These are phyloP conservation scores for Candida gorgasii DNA, from an alignment of 805 yeast genomes.

Conservation along the genomic window DNA sequence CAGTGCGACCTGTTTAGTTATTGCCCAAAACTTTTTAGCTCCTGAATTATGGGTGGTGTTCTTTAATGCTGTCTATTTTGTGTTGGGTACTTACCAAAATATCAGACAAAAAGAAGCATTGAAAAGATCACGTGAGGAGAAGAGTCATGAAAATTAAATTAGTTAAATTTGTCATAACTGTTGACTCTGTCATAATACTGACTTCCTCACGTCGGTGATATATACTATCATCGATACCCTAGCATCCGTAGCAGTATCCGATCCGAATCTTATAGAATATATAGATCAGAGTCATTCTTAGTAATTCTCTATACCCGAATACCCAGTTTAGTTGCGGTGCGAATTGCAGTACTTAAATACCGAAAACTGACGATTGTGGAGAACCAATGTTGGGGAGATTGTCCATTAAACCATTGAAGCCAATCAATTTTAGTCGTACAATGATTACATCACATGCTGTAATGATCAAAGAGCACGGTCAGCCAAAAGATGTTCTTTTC, in stretches of 20 bases:
- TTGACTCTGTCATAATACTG: too few species aligned
- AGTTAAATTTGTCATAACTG: too few species aligned
- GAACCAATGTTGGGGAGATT: slow-evolving; percentile 5
- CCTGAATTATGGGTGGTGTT: slow-evolving; percentile 68
- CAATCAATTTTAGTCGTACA: slow-evolving; percentile 18
- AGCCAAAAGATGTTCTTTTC: slow-evolving; percentile 54
- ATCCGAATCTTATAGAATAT: too few species aligned
- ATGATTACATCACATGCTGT: slow-evolving; percentile 64
- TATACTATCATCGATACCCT: too few species aligned
- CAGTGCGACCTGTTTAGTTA: slow-evolving; percentile 48
- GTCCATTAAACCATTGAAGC: background rate
- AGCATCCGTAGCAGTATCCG: too few species aligned
- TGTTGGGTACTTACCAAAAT: slow-evolving; percentile 64
- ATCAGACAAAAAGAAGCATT: slow-evolving; percentile 30
- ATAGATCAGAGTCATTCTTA: background rate
- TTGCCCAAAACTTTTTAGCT: slow-evolving; percentile 58
- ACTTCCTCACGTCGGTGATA: too few species aligned
- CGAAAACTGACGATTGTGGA: background rate
- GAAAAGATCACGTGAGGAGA: background rate
- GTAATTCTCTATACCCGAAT: slow-evolving; percentile 3
- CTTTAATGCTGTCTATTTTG: slow-evolving; percentile 56
- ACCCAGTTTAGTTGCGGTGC: slow-evolving; percentile 2
- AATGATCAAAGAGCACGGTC: slow-evolving; percentile 68
- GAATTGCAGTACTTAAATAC: background rate
- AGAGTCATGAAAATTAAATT: too few species aligned